Base-by-base conservation (phyloP, 2,329 filamentous ascomycete species). In the Alternaria panax region DNA sequence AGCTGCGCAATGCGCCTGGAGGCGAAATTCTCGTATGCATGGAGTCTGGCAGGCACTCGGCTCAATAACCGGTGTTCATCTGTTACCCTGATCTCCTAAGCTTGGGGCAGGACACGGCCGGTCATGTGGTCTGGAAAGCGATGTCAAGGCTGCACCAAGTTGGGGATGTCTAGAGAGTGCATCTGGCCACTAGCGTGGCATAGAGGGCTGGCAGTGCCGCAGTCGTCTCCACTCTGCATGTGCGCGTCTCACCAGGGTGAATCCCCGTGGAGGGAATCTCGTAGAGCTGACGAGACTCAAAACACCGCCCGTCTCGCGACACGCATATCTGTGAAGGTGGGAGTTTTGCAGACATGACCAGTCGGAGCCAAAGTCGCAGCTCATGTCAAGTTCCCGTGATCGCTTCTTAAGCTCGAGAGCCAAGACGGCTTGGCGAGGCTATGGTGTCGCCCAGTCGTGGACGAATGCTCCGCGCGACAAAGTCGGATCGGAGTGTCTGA, bases 391-490 rank as follows among this genome's bases (percentile, higher is more conserved):
- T 53, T 60, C 43, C 47, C 27, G 1, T 22, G 45, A 36, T 36
- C 0, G 28, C 38, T 38, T 16, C 28, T 30, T 51, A 55, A 55
- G 51, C 51, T 53, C 22, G 18, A 9, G 7, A 20, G 47, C 57
- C 54, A 55, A 57, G 57, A 16, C 18, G n/a, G 46, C 57, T 60
- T 57, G 47, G 53, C 57, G 18, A 28, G n/a, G 36, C 36, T n/a
- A 46, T 40, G 22, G 32, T 28, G 53, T 34, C 45, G 38, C 24
- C 30, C 30, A 43, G 27, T 28, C 45, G 14, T 12, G 30, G 22
- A 43, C 22, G 11, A 40, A 48, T 11, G 25, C 52, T 32, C 41
- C 30, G 34, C 36, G 18, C 27, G 50, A 40, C 36, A 40, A 12
- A 22, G 18, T 40, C 14, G 24, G 24, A 22, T 53, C 55, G 41